Evolutionary conservation across 202 grass and related monocot species (phyloP).

Genomic region (Zoysia matrella): DNA sequence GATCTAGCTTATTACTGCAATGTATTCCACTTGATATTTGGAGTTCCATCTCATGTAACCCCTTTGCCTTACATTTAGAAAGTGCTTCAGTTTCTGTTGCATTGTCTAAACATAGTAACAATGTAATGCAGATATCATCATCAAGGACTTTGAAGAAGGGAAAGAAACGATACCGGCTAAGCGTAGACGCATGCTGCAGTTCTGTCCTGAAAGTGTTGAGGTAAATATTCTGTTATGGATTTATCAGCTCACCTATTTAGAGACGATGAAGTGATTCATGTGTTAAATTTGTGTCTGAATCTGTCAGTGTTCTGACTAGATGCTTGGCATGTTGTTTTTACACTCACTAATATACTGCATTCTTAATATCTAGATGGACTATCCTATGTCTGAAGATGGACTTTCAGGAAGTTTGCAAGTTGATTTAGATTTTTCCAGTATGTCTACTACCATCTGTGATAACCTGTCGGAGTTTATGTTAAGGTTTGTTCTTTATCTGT

Average conservation of each 20-base stretch:
- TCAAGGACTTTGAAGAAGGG: slow-evolving; percentile 68
- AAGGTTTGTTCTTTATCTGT: background rate
- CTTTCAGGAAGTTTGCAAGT: slow-evolving; percentile 64
- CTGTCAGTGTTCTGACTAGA: slow-evolving; percentile 15
- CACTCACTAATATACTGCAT: slow-evolving; percentile 30
- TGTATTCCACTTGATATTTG: slow-evolving; percentile 16
- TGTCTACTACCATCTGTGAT: slow-evolving; percentile 13
- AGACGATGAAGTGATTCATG: slow-evolving; percentile 19
- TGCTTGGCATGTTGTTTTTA: slow-evolving; percentile 23
- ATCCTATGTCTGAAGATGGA: slow-evolving; percentile 60
- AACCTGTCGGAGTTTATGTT: slow-evolving; percentile 1
- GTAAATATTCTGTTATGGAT: slow-evolving; percentile 29
- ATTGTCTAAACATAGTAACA: slow-evolving; percentile 27
- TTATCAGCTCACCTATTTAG: slow-evolving; percentile 3
- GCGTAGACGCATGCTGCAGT: slow-evolving; percentile 88
- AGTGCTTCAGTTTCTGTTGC: slow-evolving; percentile 19
- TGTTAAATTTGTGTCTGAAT: slow-evolving; percentile 7
- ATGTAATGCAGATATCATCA: slow-evolving; percentile 50
- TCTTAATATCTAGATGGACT: slow-evolving; percentile 56
- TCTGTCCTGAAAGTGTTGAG: slow-evolving; percentile 73
- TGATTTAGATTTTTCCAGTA: slow-evolving; percentile 70
- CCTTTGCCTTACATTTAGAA: background rate
- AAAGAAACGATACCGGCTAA: slow-evolving; percentile 81
- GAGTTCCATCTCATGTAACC: slow-evolving; percentile 7
- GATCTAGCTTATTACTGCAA: slow-evolving; percentile 17